Evolutionary conservation across 73 alveolate species (phyloP).

Genomic region (Tetrahymena thermophila): DNA sequence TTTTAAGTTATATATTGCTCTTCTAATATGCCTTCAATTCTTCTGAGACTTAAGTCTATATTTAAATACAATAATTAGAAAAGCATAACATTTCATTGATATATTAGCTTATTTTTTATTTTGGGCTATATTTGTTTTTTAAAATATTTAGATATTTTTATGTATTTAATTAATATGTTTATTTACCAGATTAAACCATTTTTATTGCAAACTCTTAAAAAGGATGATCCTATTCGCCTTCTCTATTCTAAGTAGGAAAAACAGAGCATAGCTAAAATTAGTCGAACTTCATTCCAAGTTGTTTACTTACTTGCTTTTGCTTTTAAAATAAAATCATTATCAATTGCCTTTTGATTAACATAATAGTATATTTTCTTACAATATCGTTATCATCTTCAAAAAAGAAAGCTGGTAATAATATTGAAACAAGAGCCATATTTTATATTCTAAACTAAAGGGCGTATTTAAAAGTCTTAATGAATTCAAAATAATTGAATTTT

Average conservation of each 20-base stretch:
- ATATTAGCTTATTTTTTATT: neutral
- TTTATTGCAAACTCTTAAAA: neutral
- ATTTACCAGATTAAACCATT: neutral
- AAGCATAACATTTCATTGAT: neutral
- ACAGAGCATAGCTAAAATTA: neutral
- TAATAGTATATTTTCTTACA: neutral
- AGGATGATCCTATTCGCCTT: neutral
- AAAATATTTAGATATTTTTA: neutral
- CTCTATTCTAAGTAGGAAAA: neutral
- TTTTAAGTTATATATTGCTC: neutral
- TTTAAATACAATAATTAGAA: neutral
- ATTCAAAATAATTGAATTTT: neutral
- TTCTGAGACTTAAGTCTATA: neutral
- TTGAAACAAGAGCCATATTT: neutral
- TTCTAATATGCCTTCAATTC: neutral
- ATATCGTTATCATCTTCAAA: neutral
- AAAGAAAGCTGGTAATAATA: neutral
- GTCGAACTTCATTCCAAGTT: neutral
- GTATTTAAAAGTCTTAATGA: neutral
- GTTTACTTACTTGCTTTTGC: neutral
- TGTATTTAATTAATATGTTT: neutral
- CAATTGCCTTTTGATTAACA: neutral
- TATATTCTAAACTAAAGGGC: neutral
- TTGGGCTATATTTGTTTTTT: neutral
- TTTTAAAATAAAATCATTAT: neutral